Percentiles rank a stretch among this genome's conserved stretches.
Evolutionary conservation across 305 asterid genomes (phyloP).

Genomic region (Fraxinus paxiana): DNA sequence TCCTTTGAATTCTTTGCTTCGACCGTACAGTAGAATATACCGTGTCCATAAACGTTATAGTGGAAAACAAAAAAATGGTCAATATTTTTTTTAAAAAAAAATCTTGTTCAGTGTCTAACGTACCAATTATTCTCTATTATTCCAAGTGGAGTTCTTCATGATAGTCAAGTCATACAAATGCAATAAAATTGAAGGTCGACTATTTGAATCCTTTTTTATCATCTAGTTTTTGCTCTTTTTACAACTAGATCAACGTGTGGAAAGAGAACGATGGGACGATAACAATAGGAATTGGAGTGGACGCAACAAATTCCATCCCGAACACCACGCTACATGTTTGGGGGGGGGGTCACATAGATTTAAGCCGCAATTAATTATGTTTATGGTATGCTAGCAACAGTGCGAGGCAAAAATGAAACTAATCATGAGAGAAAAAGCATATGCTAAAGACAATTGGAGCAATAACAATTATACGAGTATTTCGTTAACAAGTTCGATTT

Average conservation of each 20-base stretch:
- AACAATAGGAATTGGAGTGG: neutral
- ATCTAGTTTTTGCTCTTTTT: neutral
- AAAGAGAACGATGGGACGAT: neutral
- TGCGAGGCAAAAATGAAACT: neutral
- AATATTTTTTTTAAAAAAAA: neutral
- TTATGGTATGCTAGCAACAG: neutral
- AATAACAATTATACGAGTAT: constrained; percentile 25
- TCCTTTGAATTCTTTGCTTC: constrained; percentile 15
- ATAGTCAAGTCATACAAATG: constrained; percentile 18
- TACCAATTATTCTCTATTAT: neutral
- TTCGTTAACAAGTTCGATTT: constrained; percentile 29
- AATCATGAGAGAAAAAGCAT: neutral
- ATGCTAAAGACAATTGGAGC: constrained; percentile 12
- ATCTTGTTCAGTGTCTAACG: neutral
- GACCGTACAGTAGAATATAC: constrained; percentile 34
- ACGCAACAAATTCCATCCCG: neutral
- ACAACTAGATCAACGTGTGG: neutral
- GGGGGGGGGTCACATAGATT: neutral
- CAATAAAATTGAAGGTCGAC: neutral
- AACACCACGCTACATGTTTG: neutral
- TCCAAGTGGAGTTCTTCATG: constrained; percentile 29
- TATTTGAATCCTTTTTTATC: neutral
- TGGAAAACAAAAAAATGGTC: constrained; percentile 21
- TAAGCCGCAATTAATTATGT: neutral
- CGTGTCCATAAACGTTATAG: constrained; percentile 24